Conservation (phyloP, 73 alveolate species). For the Symbiodinium natans region DNA sequence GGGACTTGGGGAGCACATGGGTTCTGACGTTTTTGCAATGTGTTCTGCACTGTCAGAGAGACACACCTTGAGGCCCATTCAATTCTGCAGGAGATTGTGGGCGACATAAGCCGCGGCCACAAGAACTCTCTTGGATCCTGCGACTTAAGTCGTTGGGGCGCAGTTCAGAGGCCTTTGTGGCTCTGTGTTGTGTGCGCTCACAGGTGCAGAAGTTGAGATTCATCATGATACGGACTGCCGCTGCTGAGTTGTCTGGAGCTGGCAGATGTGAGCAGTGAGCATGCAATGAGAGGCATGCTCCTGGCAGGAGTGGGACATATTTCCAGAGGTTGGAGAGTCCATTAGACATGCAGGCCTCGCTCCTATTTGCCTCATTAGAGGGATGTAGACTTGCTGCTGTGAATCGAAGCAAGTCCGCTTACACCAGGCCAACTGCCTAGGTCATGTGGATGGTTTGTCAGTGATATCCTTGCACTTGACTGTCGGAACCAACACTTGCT, state of each 20-base stretch:
- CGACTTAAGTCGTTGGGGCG: neutral
- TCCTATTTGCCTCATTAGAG: no score
- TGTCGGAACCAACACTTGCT: no score
- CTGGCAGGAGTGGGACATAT: conserved; percentile 89
- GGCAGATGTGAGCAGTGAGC: neutral
- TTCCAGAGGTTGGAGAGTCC: conserved; percentile 77
- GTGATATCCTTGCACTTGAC: no score
- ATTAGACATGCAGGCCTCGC: conserved; percentile 43
- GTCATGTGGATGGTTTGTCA: no score
- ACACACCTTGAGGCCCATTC: conserved; percentile 41
- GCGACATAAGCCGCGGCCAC: conserved; percentile 40
- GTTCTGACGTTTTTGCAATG: no score
- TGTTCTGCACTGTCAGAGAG: no score
- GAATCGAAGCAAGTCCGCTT: no score
- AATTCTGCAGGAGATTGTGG: conserved; percentile 63
- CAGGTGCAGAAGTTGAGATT: conserved; percentile 79
- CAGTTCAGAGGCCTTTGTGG: neutral
- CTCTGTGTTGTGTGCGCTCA: no score
- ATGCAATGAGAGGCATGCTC: neutral
- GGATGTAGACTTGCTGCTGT: no score
- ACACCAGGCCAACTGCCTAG: no score
- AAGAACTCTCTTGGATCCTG: no score
- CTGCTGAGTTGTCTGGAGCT: neutral
- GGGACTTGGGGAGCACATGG: no score
- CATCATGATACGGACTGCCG: conserved; percentile 85